Percentiles rank a stretch among this genome's conserved stretches.
phyloP scores from a whole-genome alignment of 2,329 filamentous ascomycete genomes.

The Verticillium nonalfalfae region DNA sequence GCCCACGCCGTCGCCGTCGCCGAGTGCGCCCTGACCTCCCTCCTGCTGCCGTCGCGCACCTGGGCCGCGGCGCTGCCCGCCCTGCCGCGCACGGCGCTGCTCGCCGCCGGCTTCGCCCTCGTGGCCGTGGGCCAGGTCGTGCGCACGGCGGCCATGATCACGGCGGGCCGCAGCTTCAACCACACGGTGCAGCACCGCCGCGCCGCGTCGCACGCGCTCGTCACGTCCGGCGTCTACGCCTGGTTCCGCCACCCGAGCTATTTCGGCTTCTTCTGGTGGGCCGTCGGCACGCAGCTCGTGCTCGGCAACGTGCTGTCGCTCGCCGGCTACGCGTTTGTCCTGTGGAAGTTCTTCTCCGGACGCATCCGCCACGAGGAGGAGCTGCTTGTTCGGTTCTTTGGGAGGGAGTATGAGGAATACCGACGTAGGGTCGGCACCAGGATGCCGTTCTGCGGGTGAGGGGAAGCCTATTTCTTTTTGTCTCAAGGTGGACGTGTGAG shows the following conservation, averaged over 20 bases:
- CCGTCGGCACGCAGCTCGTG: constrained; percentile 85
- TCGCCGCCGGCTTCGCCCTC: constrained; percentile 55
- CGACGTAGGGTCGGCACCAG: constrained; percentile 63
- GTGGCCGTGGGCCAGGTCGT: constrained; percentile 67
- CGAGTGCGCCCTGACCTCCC: constrained; percentile 61
- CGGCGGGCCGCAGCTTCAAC: constrained; percentile 88
- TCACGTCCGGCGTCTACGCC: constrained; percentile 75
- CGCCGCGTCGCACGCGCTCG: constrained; percentile 65
- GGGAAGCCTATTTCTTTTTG: background rate
- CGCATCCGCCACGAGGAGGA: constrained; percentile 75
- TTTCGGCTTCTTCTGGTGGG: constrained; percentile 99
- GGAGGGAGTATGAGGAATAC: constrained; percentile 72
- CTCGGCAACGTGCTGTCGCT: constrained; percentile 81
- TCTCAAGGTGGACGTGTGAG: no score
- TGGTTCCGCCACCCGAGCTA: constrained; percentile 81
- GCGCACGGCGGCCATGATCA: constrained; percentile 78
- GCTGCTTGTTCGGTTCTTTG: constrained; percentile 75
- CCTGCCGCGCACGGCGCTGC: constrained; percentile 30
- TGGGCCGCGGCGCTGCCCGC: constrained; percentile 42
- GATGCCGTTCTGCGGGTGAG: constrained; percentile 59
- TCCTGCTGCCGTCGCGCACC: constrained; percentile 50
- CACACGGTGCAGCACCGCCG: constrained; percentile 72
- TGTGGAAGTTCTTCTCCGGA: constrained; percentile 79
- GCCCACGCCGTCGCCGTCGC: constrained; percentile 70
- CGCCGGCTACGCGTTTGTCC: constrained; percentile 61